Percentiles rank a stretch among this genome's conserved stretches.
Evolutionary conservation across 1,139 yeast species (phyloP).

Genomic region (Saccharomyces hybrid): DNA sequence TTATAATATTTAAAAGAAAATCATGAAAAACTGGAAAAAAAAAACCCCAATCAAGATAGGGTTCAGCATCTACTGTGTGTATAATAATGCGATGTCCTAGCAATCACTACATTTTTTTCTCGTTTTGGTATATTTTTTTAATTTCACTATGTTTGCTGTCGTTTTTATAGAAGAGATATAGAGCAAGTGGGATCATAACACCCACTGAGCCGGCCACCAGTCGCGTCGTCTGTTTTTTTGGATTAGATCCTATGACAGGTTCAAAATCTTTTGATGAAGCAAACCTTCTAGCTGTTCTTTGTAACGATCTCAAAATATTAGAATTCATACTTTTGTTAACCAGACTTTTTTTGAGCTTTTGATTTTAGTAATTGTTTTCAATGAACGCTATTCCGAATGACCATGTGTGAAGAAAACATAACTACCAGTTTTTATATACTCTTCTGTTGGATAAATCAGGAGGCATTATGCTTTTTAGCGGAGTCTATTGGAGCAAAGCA

Average conservation of each 20-base stretch:
- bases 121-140: constrained; percentile 12
- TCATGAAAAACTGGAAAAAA: not conserved
- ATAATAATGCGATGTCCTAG: not conserved
- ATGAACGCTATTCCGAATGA: not conserved
- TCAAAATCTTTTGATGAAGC: not conserved
- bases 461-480: not conserved
- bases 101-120: constrained; percentile 8
- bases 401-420: not conserved
- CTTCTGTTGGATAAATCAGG: not conserved
- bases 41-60: not conserved
- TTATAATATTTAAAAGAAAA: not conserved
- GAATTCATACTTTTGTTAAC: not conserved
- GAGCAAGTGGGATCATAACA: constrained; percentile 3
- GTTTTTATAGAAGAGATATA: constrained; percentile 1
- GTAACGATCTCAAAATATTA: not conserved
- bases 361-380: not conserved
- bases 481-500: not conserved
- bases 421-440: not conserved
- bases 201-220: constrained; percentile 4
- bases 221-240: not conserved
- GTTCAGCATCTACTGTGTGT: not conserved
- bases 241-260: not conserved
- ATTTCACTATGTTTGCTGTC: constrained; percentile 9
- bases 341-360: not conserved
- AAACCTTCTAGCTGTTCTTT: not conserved